phyloP scores from a whole-genome alignment of 164 flowering plant genomes.

The Chimonanthus praecox region DNA sequence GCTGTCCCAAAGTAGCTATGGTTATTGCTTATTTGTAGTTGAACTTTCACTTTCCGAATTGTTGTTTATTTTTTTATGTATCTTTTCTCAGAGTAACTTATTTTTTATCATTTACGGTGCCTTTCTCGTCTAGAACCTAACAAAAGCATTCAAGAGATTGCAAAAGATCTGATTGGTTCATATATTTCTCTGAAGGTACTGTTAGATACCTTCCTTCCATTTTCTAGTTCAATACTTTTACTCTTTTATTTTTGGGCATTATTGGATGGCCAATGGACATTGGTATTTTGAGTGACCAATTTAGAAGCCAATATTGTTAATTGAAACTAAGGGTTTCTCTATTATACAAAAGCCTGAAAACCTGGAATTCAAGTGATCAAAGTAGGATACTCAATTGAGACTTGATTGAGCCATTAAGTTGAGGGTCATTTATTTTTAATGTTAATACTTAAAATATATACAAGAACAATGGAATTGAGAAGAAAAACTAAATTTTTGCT shows the following conservation, averaged over 20 bases:
- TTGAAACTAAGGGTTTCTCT: too few relatives aligned
- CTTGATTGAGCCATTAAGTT: too few relatives aligned
- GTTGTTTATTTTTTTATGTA: constrained; percentile 1
- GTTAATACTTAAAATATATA: too few relatives aligned
- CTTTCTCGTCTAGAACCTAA: constrained; percentile 48
- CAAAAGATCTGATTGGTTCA: constrained; percentile 59
- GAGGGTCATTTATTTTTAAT: too few relatives aligned
- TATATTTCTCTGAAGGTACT: constrained; percentile 68
- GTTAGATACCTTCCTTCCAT: not conserved
- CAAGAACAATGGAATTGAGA: too few relatives aligned
- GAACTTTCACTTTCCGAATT: not conserved
- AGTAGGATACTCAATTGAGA: too few relatives aligned
- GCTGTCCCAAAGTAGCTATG: not conserved
- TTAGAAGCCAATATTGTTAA: too few relatives aligned
- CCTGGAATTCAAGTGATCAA: too few relatives aligned
- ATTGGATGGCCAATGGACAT: too few relatives aligned
- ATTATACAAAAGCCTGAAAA: too few relatives aligned
- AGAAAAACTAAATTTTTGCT: too few relatives aligned
- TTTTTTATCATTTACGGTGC: not conserved
- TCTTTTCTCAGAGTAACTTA: not conserved
- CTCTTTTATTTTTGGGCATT: not conserved
- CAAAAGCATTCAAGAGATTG: constrained; percentile 61
- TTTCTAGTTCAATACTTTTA: not conserved
- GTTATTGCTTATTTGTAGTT: not conserved
- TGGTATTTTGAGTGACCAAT: too few relatives aligned